Percentiles rank a stretch among this genome's conserved stretches.
Conservation (phyloP, 371 early-diverging fungal genomes). For the Circinella umbellata region DNA sequence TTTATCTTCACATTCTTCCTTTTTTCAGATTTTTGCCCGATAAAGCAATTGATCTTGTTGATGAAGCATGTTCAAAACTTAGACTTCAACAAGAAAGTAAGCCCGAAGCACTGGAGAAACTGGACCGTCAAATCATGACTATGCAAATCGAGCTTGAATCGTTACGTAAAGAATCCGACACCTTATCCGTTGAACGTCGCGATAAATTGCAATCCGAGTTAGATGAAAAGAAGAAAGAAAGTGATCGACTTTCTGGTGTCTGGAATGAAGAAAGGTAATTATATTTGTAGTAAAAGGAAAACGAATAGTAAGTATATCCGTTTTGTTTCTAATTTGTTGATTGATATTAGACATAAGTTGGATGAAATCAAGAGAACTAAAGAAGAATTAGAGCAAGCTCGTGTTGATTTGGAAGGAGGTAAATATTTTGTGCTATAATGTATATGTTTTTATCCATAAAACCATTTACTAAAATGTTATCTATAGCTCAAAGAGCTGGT, state of each 20-base stretch:
- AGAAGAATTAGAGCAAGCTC: constrained; percentile 76
- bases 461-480: neutral
- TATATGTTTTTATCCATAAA: neutral
- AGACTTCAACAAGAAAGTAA: constrained; percentile 85
- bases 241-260: constrained; percentile 59
- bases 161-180: constrained; percentile 76
- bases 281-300: neutral
- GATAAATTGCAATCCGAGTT: constrained; percentile 69
- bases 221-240: constrained; percentile 66
- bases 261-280: constrained; percentile 75
- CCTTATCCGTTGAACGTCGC: constrained; percentile 72
- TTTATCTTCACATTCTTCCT: neutral
- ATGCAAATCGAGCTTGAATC: constrained; percentile 79
- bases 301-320: neutral
- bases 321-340: neutral
- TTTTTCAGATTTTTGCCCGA: constrained; percentile 44
- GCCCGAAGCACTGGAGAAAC: constrained; percentile 75
- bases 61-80: constrained; percentile 87
- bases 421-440: neutral
- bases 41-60: constrained; percentile 89
- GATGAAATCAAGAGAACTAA: constrained; percentile 77
- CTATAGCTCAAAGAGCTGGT: constrained; percentile 66
- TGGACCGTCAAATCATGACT: constrained; percentile 78
- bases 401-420: constrained; percentile 74
- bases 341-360: constrained; percentile 52